Evolutionary conservation across 108 stramenopile genomes (phyloP).

Genomic region (Aurantiochytrium sp.): DNA sequence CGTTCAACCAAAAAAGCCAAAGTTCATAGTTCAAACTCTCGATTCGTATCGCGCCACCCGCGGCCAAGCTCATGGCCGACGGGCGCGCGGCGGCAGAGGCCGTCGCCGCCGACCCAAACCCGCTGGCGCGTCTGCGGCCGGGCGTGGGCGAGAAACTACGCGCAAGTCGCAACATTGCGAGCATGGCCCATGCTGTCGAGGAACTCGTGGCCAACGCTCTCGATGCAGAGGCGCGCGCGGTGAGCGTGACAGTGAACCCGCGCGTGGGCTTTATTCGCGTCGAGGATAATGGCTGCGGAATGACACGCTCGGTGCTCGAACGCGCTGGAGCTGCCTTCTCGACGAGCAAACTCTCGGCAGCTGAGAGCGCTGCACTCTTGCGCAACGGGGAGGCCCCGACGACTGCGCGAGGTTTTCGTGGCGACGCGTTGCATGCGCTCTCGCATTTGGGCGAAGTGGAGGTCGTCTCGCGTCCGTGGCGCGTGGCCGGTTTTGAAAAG

Average conservation of each 20-base stretch:
- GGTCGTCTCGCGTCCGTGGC: neutral
- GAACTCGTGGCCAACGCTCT: conserved; percentile 8
- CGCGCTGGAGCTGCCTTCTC: neutral
- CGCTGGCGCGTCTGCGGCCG: neutral
- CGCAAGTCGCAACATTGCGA: neutral
- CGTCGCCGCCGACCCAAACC: neutral
- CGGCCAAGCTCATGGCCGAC: too few relatives aligned
- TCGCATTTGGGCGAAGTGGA: neutral
- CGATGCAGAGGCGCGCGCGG: neutral
- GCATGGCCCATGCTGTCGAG: neutral
- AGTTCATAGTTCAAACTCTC: too few relatives aligned
- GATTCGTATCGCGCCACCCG: too few relatives aligned
- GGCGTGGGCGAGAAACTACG: neutral
- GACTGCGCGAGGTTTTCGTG: neutral
- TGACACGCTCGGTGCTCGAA: neutral
- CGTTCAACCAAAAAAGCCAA: too few relatives aligned
- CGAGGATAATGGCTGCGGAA: neutral
- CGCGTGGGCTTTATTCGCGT: neutral
- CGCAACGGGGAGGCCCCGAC: neutral
- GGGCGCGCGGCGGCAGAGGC: too few relatives aligned
- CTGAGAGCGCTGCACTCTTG: neutral
- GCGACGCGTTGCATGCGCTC: neutral
- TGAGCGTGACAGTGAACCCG: neutral
- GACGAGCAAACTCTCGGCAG: neutral
- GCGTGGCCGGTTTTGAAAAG: neutral